Evolutionary conservation across 768 basidiomycete genomes (phyloP).

Genomic region (Artomyces pyxidatus): DNA sequence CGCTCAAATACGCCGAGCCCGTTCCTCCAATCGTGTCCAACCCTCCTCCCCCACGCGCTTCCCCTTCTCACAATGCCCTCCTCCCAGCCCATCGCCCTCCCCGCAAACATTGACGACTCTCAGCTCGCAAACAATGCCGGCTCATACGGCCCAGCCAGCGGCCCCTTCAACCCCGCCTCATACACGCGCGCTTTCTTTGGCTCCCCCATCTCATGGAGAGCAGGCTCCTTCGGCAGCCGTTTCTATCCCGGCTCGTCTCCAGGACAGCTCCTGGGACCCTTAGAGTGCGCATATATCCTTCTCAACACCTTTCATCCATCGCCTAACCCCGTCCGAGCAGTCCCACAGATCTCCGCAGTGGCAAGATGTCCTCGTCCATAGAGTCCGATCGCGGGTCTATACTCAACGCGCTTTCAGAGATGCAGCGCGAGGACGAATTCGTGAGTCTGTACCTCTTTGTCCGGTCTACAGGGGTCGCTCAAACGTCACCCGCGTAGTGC

Average conservation of each 20-base stretch:
- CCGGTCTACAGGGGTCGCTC: conserved; percentile 3
- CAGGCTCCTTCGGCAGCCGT: conserved; percentile 55
- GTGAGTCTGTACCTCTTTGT: conserved; percentile 31
- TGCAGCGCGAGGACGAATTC: conserved; percentile 67
- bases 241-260: conserved; percentile 59
- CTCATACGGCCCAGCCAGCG: conserved; percentile 41
- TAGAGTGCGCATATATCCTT: conserved; percentile 45
- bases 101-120: conserved; percentile 21
- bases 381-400: conserved; percentile 54
- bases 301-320: background rate
- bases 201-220: conserved; percentile 65
- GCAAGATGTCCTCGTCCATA: conserved; percentile 42
- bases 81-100: conserved; percentile 39
- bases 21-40: background rate
- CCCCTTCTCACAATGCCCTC: conserved; percentile 25
- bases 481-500: conserved; percentile 36
- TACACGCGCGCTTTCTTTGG: conserved; percentile 64
- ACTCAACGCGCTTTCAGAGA: conserved; percentile 56
- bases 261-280: conserved; percentile 45
- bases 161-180: conserved; percentile 55
- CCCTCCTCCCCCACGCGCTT: conserved; percentile 2
- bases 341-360: conserved; percentile 36
- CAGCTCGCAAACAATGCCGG: conserved; percentile 31
- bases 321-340: conserved; percentile 17
- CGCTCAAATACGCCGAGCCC: background rate